A percentile compares a stretch with the other conserved stretches of the same genome.
phyloP scores from a whole-genome alignment of 306 rosid genomes.

The apple (Malus domestica) region DNA sequence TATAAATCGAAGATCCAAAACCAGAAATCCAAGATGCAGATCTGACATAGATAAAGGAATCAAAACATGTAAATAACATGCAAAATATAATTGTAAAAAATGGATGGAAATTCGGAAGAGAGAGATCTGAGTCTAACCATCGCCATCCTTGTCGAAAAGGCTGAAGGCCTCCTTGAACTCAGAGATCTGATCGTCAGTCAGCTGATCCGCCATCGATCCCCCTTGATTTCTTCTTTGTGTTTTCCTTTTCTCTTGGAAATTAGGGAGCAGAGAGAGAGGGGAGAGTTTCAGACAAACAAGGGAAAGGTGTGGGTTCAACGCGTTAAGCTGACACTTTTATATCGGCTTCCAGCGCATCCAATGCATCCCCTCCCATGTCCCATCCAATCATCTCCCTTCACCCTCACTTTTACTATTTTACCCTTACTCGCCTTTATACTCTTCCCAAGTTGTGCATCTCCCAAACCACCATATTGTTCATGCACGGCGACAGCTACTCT shows the following conservation, averaged over 20 bases:
- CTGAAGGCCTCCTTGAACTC: constrained; percentile 31
- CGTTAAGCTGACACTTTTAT: neutral
- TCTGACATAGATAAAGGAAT: neutral
- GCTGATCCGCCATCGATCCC: constrained; percentile 21
- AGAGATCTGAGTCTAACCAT: constrained; percentile 7
- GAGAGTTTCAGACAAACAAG: neutral
- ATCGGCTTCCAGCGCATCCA: neutral
- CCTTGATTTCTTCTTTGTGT: neutral
- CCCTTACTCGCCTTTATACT: neutral
- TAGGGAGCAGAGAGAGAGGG: neutral
- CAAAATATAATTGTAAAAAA: neutral
- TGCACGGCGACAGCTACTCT: neutral
- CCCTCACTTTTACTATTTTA: neutral
- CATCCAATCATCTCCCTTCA: neutral
- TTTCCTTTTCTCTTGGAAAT: neutral
- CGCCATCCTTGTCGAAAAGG: constrained; percentile 28
- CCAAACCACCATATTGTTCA: neutral
- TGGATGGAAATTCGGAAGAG: neutral
- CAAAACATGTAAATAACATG: neutral
- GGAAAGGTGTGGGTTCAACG: neutral
- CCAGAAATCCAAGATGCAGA: neutral
- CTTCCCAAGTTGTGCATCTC: neutral
- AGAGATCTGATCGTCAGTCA: constrained; percentile 26
- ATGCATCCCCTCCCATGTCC: neutral
- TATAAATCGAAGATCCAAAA: neutral